Conservation (phyloP, 2,329 filamentous ascomycete genomes). For the Macrophomina phaseolina region DNA sequence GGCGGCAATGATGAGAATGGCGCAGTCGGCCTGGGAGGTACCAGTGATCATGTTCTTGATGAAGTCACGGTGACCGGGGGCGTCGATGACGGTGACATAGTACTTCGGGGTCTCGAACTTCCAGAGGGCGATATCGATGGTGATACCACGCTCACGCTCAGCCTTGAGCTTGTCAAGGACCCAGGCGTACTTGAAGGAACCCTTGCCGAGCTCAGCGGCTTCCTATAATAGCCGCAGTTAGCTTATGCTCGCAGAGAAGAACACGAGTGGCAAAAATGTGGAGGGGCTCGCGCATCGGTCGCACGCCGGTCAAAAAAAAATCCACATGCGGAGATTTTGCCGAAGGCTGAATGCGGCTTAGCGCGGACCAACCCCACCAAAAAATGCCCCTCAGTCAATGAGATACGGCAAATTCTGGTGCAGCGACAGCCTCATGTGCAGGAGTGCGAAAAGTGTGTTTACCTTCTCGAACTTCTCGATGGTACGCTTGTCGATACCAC, state of each 20-base stretch:
- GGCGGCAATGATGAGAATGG: constrained; percentile 99
- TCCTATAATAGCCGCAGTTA: constrained; percentile 69
- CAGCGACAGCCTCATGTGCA: constrained; percentile 34
- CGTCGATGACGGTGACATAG: constrained; percentile 98
- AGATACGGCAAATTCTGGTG: constrained; percentile 37
- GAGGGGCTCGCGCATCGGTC: not conserved
- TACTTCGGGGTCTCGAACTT: constrained; percentile 99
- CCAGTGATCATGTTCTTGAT: constrained; percentile 99
- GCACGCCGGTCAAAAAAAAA: constrained; percentile 25
- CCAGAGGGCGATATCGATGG: constrained; percentile 99
- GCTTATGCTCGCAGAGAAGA: constrained; percentile 34
- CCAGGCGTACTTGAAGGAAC: constrained; percentile 99
- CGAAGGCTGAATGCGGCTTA: constrained; percentile 40
- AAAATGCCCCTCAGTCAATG: constrained; percentile 40
- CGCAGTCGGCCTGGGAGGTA: constrained; percentile 99
- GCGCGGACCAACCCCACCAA: constrained; percentile 47
- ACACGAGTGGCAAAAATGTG: constrained; percentile 4
- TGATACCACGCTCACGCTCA: constrained; percentile 99
- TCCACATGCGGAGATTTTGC: constrained; percentile 22
- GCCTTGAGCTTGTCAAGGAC: constrained; percentile 99
- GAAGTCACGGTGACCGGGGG: constrained; percentile 99
- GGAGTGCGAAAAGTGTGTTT: constrained; percentile 43
- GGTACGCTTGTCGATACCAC: constrained; percentile 99
- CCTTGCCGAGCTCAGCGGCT: constrained; percentile 99
- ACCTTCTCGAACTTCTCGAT: constrained; percentile 99